phyloP scores from a whole-genome alignment of 352 stramenopile genomes.

The Phytophthora aleatoria region DNA sequence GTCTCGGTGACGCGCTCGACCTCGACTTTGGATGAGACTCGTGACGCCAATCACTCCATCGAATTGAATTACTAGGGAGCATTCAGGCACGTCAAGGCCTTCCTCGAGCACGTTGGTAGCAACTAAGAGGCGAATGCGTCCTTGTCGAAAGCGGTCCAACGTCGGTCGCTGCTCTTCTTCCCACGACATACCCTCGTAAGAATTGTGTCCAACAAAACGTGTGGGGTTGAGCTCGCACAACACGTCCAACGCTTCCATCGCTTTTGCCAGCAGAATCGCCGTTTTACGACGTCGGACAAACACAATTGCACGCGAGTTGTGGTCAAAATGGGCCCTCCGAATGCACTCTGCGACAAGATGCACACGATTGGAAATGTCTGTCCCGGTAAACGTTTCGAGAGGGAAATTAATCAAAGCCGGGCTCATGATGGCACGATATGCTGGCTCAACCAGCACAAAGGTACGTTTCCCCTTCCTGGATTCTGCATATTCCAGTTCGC shows the following conservation, averaged over 20 bases:
- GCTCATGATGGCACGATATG: slow-evolving; percentile 42
- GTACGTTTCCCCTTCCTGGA: slow-evolving; percentile 30
- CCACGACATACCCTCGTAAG: slow-evolving; percentile 83
- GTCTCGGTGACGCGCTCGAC: slow-evolving; percentile 57
- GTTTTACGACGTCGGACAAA: slow-evolving; percentile 76
- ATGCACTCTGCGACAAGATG: slow-evolving; percentile 57
- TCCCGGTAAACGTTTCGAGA: slow-evolving; percentile 25
- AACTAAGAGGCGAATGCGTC: slow-evolving; percentile 69
- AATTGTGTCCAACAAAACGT: slow-evolving; percentile 80
- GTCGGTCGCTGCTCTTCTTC: slow-evolving; percentile 80
- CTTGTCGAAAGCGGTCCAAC: slow-evolving; percentile 68
- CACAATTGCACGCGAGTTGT: slow-evolving; percentile 74
- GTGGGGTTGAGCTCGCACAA: slow-evolving; percentile 70
- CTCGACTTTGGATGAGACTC: slow-evolving; percentile 80
- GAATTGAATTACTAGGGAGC: slow-evolving; percentile 80
- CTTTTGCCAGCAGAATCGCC: slow-evolving; percentile 67
- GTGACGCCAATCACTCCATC: slow-evolving; percentile 72
- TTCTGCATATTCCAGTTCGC: slow-evolving; percentile 24
- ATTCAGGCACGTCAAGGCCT: slow-evolving; percentile 78
- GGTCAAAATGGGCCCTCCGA: slow-evolving; percentile 43
- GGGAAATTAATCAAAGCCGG: slow-evolving; percentile 36
- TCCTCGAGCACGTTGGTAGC: slow-evolving; percentile 85
- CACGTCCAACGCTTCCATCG: slow-evolving; percentile 62
- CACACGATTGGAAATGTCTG: slow-evolving; percentile 64
- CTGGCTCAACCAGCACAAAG: slow-evolving; percentile 36